Conservation (phyloP, 2,329 filamentous ascomycete species). For the Xylariaceae sp. region DNA sequence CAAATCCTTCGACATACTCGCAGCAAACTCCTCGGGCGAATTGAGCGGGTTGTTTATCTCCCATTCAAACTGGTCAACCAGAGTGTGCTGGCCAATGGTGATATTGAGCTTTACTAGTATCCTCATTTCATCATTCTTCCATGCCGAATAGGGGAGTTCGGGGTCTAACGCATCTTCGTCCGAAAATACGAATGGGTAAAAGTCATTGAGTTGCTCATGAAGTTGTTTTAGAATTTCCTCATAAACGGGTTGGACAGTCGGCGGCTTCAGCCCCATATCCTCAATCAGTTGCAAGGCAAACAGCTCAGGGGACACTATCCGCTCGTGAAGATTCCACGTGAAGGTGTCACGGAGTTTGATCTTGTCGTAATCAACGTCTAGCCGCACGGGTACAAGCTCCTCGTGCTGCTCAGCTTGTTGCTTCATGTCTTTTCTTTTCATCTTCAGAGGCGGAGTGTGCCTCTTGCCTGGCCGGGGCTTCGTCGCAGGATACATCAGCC, state of each 20-base stretch:
- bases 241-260: constrained; percentile 60
- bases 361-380: constrained; percentile 95
- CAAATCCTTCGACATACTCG: constrained; percentile 82
- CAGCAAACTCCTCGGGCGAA: constrained; percentile 90
- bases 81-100: constrained; percentile 88
- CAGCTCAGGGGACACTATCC: constrained; percentile 70
- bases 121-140: constrained; percentile 99
- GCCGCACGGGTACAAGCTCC: constrained; percentile 81
- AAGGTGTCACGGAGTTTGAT: constrained; percentile 95
- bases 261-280: constrained; percentile 76
- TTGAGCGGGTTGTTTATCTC: constrained; percentile 95
- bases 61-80: constrained; percentile 98
- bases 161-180: constrained; percentile 89
- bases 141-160: constrained; percentile 83
- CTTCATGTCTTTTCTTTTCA: constrained; percentile 73
- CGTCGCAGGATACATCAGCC: constrained; percentile 74
- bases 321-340: constrained; percentile 96
- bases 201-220: constrained; percentile 85
- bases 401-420: constrained; percentile 87
- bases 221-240: constrained; percentile 65
- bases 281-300: constrained; percentile 90
- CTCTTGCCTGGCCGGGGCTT: constrained; percentile 74
- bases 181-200: constrained; percentile 85
- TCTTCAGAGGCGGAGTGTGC: constrained; percentile 67
- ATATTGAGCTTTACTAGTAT: constrained; percentile 95